Percentiles rank a stretch among this genome's conserved stretches.
phyloP scores from a whole-genome alignment of 139 green algal genomes.

The Diplosphaera chodatii region DNA sequence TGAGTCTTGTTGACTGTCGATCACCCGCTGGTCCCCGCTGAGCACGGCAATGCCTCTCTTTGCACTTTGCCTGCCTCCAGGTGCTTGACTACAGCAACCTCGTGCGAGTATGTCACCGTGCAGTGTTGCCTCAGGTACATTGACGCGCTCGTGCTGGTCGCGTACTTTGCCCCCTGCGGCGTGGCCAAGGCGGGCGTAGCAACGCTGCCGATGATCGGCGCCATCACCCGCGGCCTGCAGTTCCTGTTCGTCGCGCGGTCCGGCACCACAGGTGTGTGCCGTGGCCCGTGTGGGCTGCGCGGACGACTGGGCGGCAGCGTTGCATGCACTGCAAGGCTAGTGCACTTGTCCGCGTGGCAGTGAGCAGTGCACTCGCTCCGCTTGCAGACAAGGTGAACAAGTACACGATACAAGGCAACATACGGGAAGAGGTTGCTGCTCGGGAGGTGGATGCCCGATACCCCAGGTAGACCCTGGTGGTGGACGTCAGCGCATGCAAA shows the following conservation, averaged over 20 bases:
- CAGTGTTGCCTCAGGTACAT: not conserved
- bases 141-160: not conserved
- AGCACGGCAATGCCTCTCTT: no score
- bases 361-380: not conserved
- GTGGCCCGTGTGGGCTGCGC: no score
- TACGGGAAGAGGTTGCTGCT: not conserved
- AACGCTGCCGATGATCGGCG: constrained; percentile 35
- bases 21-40: no score
- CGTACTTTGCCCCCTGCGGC: constrained; percentile 6
- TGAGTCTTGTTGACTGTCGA: constrained; percentile 6
- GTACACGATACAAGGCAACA: not conserved
- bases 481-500: no score
- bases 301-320: no score
- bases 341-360: no score
- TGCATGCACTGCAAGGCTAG: no score
- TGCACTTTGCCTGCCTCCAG: no score
- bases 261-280: constrained; percentile 24
- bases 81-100: no score
- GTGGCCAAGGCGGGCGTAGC: constrained; percentile 36
- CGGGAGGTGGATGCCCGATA: not conserved
- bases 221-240: constrained; percentile 26
- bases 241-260: constrained; percentile 39
- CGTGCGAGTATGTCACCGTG: no score
- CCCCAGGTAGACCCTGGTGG: not conserved
- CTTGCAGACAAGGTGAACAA: not conserved